phyloP scores from a whole-genome alignment of 2,329 filamentous ascomycete genomes.

The Plectosphaerella sp. region DNA sequence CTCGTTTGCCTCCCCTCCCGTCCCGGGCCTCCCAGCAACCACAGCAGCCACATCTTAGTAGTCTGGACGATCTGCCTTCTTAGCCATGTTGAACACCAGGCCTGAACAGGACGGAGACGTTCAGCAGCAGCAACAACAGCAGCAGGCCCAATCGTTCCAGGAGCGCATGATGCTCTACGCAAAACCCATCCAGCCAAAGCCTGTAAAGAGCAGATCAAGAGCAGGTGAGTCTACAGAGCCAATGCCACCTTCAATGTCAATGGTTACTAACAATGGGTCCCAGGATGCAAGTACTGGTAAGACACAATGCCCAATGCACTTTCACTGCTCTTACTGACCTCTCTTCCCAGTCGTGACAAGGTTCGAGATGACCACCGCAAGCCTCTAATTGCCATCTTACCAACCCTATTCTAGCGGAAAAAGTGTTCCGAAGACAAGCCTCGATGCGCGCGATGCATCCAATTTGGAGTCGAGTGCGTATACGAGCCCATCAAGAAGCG shows the following conservation, averaged over 20 bases:
- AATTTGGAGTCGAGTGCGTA: constrained; percentile 8
- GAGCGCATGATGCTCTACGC: constrained; percentile 9
- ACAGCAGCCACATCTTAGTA: too few relatives aligned
- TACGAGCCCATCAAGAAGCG: constrained; percentile 13
- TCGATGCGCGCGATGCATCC: constrained; percentile 10
- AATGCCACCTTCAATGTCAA: neutral
- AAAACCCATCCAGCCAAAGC: constrained; percentile 10
- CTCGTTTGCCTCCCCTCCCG: too few relatives aligned
- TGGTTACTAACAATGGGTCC: constrained; percentile 1
- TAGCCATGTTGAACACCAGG: neutral
- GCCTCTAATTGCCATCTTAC: neutral
- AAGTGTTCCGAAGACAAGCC: constrained; percentile 13
- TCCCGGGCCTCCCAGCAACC: too few relatives aligned
- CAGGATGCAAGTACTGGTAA: constrained; percentile 13
- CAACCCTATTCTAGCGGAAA: constrained; percentile 6
- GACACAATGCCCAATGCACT: neutral
- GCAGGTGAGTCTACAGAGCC: constrained; percentile 8
- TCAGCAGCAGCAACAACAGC: neutral
- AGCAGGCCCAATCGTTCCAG: neutral
- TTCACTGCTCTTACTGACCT: constrained; percentile 1
- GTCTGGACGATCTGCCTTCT: neutral
- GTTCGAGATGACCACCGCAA: neutral
- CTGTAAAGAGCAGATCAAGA: constrained; percentile 13
- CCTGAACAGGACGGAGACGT: neutral
- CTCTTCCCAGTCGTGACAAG: constrained; percentile 8